A percentile compares a stretch with the other conserved stretches of the same genome.
Evolutionary conservation across 306 rosid genomes (phyloP).

Genomic region (Corylus avellana): DNA sequence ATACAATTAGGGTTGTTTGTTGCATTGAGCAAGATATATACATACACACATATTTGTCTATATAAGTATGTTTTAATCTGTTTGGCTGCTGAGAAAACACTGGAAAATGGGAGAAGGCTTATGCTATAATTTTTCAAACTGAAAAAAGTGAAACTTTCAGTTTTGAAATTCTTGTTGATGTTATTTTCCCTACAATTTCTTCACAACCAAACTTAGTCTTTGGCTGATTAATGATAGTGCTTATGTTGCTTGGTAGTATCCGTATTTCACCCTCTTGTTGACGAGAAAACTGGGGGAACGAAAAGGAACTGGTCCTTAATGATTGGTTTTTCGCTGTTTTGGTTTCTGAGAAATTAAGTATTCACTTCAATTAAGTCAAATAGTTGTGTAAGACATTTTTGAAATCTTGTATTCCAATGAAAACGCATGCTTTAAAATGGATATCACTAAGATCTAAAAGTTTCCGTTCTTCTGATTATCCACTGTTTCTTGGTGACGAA

Average conservation of each 20-base stretch:
- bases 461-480: neutral
- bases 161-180: neutral
- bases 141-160: neutral
- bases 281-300: neutral
- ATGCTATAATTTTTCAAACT: neutral
- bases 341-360: neutral
- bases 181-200: neutral
- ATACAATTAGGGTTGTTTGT: neutral
- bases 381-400: neutral
- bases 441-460: neutral
- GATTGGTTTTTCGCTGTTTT: neutral
- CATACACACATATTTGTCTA: neutral
- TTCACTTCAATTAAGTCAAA: neutral
- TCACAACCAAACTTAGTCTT: neutral
- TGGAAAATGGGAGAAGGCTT: neutral
- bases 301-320: neutral
- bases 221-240: neutral
- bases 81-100: neutral
- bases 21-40: neutral
- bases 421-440: neutral
- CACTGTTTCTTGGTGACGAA: neutral
- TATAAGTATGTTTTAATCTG: neutral
- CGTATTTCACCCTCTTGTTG: neutral
- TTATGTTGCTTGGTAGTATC: neutral
- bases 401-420: neutral